phyloP scores from a whole-genome alignment of 2,329 filamentous ascomycete genomes.

The Davidsoniella virescens region DNA sequence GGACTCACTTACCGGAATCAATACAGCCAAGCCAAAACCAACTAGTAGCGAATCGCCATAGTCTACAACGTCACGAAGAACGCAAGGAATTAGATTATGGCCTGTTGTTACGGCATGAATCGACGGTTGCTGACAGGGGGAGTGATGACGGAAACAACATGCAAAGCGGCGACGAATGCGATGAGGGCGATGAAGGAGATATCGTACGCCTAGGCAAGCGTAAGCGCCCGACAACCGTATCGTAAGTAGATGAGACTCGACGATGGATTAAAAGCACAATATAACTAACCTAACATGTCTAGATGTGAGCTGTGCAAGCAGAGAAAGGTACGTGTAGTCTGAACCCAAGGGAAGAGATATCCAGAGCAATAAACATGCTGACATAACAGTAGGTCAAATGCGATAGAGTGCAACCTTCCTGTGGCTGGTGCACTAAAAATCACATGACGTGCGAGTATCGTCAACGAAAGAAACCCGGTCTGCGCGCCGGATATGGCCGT shows the following conservation, averaged over 20 bases:
- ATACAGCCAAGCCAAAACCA: no score
- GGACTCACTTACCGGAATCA: no score
- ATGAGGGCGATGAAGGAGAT: slow-evolving; percentile 30
- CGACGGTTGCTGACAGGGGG: slow-evolving; percentile 20
- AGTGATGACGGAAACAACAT: slow-evolving; percentile 30
- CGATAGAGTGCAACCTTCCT: slow-evolving; percentile 58
- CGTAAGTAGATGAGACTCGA: slow-evolving; percentile 26
- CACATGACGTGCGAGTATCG: slow-evolving; percentile 49
- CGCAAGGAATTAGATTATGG: no score
- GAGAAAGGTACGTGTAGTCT: slow-evolving; percentile 43
- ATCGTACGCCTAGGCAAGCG: slow-evolving; percentile 34
- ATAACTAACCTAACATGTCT: slow-evolving; percentile 7
- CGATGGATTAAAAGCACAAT: neutral
- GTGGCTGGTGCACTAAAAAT: slow-evolving; percentile 52
- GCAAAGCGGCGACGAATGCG: slow-evolving; percentile 29
- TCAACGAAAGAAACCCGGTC: slow-evolving; percentile 49
- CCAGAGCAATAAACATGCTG: neutral
- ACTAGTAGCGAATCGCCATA: neutral
- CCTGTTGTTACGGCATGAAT: no score
- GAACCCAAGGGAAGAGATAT: no score
- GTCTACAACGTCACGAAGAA: neutral
- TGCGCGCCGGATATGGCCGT: slow-evolving; percentile 52
- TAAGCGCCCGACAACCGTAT: slow-evolving; percentile 44
- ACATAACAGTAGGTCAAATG: slow-evolving; percentile 43
- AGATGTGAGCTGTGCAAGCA: slow-evolving; percentile 68